These are phyloP conservation scores for Beauveria caledonica DNA, from an alignment of 2,329 filamentous ascomycete species.

Conservation along the genomic window DNA sequence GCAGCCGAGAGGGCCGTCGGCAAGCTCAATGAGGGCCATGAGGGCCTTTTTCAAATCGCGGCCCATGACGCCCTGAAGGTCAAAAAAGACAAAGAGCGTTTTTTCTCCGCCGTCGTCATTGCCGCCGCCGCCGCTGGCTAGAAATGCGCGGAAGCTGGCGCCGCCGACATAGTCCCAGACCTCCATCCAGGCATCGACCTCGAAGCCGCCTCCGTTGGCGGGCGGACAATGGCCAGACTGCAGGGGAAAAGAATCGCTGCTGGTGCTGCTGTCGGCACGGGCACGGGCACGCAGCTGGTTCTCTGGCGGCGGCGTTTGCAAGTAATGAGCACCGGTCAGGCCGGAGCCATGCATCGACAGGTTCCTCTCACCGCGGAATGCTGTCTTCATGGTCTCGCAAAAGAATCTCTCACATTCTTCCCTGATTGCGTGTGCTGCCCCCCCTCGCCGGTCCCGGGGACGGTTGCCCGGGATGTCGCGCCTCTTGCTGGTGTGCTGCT, in stretches of 20 bases:
- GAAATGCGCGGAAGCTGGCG: slow-evolving; percentile 77
- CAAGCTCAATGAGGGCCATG: slow-evolving; percentile 84
- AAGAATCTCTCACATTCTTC: slow-evolving; percentile 99
- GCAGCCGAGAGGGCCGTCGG: slow-evolving; percentile 67
- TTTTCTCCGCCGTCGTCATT: slow-evolving; percentile 58
- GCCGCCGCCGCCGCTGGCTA: slow-evolving; percentile 42
- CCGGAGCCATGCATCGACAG: slow-evolving; percentile 69
- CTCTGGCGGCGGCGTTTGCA: slow-evolving; percentile 47
- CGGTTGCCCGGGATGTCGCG: slow-evolving; percentile 29
- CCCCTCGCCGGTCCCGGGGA: slow-evolving; percentile 58
- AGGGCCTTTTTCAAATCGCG: slow-evolving; percentile 84
- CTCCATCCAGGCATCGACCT: slow-evolving; percentile 60
- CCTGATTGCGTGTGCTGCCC: slow-evolving; percentile 93
- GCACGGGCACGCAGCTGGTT: slow-evolving; percentile 32
- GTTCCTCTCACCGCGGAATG: slow-evolving; percentile 95
- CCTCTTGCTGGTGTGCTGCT: slow-evolving; percentile 34
- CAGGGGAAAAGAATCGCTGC: slow-evolving; percentile 12
- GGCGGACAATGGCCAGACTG: neutral
- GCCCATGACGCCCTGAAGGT: slow-evolving; percentile 56
- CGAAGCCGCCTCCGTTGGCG: slow-evolving; percentile 23
- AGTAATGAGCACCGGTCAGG: slow-evolving; percentile 63
- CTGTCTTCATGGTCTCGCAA: slow-evolving; percentile 87
- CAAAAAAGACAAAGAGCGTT: slow-evolving; percentile 83
- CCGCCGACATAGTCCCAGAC: slow-evolving; percentile 82
- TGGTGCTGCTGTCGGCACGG: slow-evolving; percentile 18